Base-by-base conservation (phyloP, 371 early-diverging fungal species). In the Rhizomucor pusillus region DNA sequence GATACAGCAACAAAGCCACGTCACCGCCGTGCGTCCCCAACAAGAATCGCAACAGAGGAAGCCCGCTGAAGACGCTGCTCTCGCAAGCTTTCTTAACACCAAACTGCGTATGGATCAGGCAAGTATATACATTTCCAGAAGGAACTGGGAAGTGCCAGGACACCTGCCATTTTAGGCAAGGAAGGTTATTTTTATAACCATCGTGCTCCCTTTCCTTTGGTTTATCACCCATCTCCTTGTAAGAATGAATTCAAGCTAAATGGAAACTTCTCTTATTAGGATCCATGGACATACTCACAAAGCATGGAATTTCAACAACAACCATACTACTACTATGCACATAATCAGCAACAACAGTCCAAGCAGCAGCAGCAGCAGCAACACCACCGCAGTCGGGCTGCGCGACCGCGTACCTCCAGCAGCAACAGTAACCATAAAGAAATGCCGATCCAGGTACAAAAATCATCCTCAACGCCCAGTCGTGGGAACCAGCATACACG, bases 71-170 rank as follows among this genome's bases (percentile, higher is more conserved):
- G 62, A 57, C 41, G 61, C 52, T 22, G 58, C 64, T 4, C 34
- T 65, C 39, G 60, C 66, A n/a, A 53, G 43, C 44, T 65, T 56
- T 33, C 40, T 65, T 14, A 53, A 56, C 19, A 57, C 43, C 35
- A 66, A 61, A 47, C 53, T 57, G 54, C 54, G 66, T 35, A 50
- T 56, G 37, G 66, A 66, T 33, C 59, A 61, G 58, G 62, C 51
- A 58, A 56, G 57, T 25, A 37, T 48, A 6, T 24, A 35, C 41
- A 14, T 45, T 57, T 12, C 35, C 41, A 54, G 36, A 53, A 59
- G 49, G 43, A 52, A 51, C 39, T 37, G 35, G 40, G 51, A 39
- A 45, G 43, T 20, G 54, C 54, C 37, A 40, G 55, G 25, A 36
- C 29, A 23, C 6, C 33, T 51, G 13, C 60, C 60, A 33, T 29